A percentile compares a stretch with the other conserved stretches of the same genome.
phyloP scores from a whole-genome alignment of 148 eudicot genomes.

The Rhododendron griersonianum region DNA sequence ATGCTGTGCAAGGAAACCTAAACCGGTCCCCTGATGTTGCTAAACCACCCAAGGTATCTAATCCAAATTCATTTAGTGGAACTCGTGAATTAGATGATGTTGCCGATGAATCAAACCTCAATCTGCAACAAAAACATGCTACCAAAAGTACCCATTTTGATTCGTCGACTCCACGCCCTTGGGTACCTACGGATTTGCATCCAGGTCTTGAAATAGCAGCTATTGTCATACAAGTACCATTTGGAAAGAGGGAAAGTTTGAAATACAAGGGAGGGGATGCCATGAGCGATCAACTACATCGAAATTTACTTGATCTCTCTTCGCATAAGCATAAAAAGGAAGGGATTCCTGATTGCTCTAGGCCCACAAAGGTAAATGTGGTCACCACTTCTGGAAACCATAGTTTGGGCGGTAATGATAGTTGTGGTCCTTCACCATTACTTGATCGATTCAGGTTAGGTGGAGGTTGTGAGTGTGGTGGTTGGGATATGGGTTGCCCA shows the following conservation, averaged over 20 bases:
- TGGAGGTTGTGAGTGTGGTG: constrained; percentile 97
- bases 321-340: constrained; percentile 24
- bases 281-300: constrained; percentile 29
- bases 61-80: constrained; percentile 17
- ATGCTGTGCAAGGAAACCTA: constrained; percentile 34
- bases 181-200: constrained; percentile 48
- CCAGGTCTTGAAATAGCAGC: constrained; percentile 76
- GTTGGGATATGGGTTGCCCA: constrained; percentile 97
- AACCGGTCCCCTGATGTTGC: constrained; percentile 23
- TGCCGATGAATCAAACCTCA: constrained; percentile 28
- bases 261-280: constrained; percentile 52
- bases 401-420: constrained; percentile 55
- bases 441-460: constrained; percentile 83
- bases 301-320: constrained; percentile 37
- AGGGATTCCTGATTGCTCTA: constrained; percentile 23
- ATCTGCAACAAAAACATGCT: constrained; percentile 24
- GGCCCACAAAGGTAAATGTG: constrained; percentile 46
- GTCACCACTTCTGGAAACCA: constrained; percentile 77
- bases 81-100: constrained; percentile 33
- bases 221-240: constrained; percentile 55
- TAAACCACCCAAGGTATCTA: constrained; percentile 23
- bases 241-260: constrained; percentile 76
- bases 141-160: constrained; percentile 25
- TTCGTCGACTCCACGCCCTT: constrained; percentile 34
- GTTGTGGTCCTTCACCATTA: constrained; percentile 68